A percentile compares a stretch with the other conserved stretches of the same genome.
These are phyloP conservation scores for Talaromyces verruculosus DNA, from an alignment of 2,329 filamentous ascomycete species.

Conservation along the genomic window DNA sequence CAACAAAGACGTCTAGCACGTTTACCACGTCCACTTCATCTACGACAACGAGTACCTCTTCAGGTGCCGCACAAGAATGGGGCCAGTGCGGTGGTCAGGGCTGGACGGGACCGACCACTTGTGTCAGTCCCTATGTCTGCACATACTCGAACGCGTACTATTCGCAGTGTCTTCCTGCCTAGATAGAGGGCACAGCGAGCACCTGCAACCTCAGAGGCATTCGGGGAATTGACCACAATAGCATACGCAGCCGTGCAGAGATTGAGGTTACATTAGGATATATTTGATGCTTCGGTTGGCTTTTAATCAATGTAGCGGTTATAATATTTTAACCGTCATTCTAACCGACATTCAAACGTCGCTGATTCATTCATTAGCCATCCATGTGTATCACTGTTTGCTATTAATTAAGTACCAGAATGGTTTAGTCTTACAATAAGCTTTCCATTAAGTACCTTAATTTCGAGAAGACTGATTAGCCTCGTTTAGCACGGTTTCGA, in stretches of 20 bases:
- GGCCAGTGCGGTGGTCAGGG: slow-evolving; percentile 10
- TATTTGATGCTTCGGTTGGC: background rate
- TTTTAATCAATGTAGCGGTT: background rate
- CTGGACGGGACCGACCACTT: slow-evolving; percentile 5
- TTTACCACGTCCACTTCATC: background rate
- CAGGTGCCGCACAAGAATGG: background rate
- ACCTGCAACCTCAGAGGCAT: background rate
- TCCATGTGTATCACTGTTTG: background rate
- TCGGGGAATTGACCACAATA: background rate
- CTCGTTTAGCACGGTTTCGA: background rate
- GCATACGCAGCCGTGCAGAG: background rate
- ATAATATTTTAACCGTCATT: background rate
- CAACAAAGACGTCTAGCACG: background rate
- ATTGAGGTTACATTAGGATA: background rate
- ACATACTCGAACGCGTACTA: slow-evolving; percentile 6
- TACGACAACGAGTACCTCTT: background rate
- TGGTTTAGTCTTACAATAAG: background rate
- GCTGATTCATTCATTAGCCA: background rate
- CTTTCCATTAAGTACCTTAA: background rate
- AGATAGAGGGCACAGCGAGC: background rate
- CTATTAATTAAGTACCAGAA: background rate
- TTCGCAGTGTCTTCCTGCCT: slow-evolving; percentile 5
- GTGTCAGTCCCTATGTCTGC: slow-evolving; percentile 6
- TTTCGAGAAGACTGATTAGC: background rate
- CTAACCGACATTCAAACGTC: background rate